These are phyloP conservation scores for Vigna nakashimae DNA, from an alignment of 306 rosid species.

Conservation along the genomic window DNA sequence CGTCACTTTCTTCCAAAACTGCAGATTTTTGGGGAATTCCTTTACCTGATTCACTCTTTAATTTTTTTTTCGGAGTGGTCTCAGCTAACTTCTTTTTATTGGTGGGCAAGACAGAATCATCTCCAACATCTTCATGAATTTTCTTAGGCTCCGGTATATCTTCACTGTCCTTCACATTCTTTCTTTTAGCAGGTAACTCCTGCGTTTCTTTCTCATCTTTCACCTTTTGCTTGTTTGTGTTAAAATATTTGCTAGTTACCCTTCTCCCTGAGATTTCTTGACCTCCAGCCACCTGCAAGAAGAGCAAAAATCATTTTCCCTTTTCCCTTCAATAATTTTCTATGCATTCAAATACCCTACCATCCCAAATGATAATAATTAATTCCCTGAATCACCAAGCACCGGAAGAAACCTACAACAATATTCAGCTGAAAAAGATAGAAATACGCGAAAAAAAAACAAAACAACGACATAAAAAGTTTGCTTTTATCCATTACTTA, in stretches of 20 bases:
- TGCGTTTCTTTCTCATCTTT: constrained; percentile 59
- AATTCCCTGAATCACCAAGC: constrained; percentile 13
- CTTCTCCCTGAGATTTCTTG: constrained; percentile 71
- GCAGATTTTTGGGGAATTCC: constrained; percentile 60
- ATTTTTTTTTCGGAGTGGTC: constrained; percentile 70
- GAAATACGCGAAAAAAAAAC: not conserved
- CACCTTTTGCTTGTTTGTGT: constrained; percentile 57
- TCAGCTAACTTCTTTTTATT: constrained; percentile 58
- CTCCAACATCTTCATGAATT: constrained; percentile 53
- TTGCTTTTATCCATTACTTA: not conserved
- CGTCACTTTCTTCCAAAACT: constrained; percentile 64
- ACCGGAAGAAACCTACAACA: not conserved
- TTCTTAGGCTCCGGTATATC: constrained; percentile 55
- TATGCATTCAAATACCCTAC: constrained; percentile 22
- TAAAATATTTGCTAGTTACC: constrained; percentile 84
- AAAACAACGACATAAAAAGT: not conserved
- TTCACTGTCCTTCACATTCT: constrained; percentile 55
- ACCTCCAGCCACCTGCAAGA: constrained; percentile 57
- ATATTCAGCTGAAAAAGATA: not conserved
- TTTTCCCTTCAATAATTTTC: constrained; percentile 1
- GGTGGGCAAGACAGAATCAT: constrained; percentile 53
- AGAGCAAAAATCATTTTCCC: constrained; percentile 14
- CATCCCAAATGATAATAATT: not conserved
- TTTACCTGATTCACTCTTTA: constrained; percentile 74
- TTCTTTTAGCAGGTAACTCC: constrained; percentile 76